These are phyloP conservation scores for Umbelopsis sp. DNA, from an alignment of 192 early-diverging fungal genomes.

Conservation along the genomic window DNA sequence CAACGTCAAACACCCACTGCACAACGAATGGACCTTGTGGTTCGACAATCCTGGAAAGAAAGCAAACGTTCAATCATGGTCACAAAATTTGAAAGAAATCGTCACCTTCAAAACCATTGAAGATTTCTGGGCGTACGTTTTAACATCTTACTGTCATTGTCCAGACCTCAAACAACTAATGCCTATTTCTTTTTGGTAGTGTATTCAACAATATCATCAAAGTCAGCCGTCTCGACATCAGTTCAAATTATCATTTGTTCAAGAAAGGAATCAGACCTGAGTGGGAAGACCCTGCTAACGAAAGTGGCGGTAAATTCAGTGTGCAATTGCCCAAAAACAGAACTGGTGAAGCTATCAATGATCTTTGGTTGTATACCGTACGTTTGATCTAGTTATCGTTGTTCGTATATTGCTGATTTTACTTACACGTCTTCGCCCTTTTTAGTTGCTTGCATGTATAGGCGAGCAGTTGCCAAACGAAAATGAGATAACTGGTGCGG, in stretches of 20 bases:
- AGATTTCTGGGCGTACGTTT: constrained; percentile 93
- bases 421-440: constrained; percentile 10
- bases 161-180: not conserved
- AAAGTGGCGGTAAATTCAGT: constrained; percentile 90
- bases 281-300: constrained; percentile 95
- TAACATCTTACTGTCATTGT: not conserved
- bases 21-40: constrained; percentile 93
- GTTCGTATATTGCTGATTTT: not conserved
- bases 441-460: constrained; percentile 82
- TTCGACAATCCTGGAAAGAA: constrained; percentile 87
- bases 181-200: constrained; percentile 33
- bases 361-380: constrained; percentile 86
- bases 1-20: constrained; percentile 87
- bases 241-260: constrained; percentile 95
- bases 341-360: constrained; percentile 75
- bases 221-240: constrained; percentile 69
- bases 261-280: constrained; percentile 88
- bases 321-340: constrained; percentile 71
- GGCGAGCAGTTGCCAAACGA: constrained; percentile 82
- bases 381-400: constrained; percentile 2
- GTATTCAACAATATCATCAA: constrained; percentile 89
- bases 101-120: constrained; percentile 92
- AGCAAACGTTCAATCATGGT: constrained; percentile 79
- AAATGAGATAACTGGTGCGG: constrained; percentile 86
- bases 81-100: constrained; percentile 84